Conservation (phyloP, 176 grass and related monocot genomes). For the Cocos nucifera region DNA sequence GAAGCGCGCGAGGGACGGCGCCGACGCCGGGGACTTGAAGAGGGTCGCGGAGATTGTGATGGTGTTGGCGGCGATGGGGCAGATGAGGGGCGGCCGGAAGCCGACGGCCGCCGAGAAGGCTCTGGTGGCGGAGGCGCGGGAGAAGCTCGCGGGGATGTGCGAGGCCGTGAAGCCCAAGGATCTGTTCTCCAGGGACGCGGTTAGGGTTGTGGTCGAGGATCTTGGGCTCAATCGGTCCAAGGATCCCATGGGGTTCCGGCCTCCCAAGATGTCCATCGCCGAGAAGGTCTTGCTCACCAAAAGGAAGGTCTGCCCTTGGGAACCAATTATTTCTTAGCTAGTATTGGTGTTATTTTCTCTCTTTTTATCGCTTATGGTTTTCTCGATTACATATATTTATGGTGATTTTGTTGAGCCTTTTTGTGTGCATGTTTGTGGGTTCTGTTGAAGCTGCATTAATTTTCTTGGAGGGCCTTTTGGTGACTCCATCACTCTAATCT, state of each 20-base stretch:
- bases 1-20: constrained; percentile 15
- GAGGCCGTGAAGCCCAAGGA: constrained; percentile 66
- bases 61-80: constrained; percentile 67
- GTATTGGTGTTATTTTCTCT: no score
- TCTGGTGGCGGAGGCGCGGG: constrained; percentile 69
- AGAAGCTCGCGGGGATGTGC: constrained; percentile 47
- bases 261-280: constrained; percentile 66
- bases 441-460: no score
- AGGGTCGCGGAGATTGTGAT: constrained; percentile 96
- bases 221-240: constrained; percentile 73
- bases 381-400: no score
- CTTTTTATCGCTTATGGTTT: no score
- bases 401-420: no score
- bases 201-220: constrained; percentile 82
- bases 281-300: constrained; percentile 86
- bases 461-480: no score
- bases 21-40: constrained; percentile 34
- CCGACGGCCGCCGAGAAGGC: constrained; percentile 76
- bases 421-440: no score
- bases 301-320: constrained; percentile 50
- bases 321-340: no score
- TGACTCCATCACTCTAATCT: no score
- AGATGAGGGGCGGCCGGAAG: constrained; percentile 64
- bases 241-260: constrained; percentile 73
- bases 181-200: constrained; percentile 83